These are phyloP conservation scores for Trypanosoma rangeli DNA, from an alignment of 208 protist genomes.

Conservation along the genomic window DNA sequence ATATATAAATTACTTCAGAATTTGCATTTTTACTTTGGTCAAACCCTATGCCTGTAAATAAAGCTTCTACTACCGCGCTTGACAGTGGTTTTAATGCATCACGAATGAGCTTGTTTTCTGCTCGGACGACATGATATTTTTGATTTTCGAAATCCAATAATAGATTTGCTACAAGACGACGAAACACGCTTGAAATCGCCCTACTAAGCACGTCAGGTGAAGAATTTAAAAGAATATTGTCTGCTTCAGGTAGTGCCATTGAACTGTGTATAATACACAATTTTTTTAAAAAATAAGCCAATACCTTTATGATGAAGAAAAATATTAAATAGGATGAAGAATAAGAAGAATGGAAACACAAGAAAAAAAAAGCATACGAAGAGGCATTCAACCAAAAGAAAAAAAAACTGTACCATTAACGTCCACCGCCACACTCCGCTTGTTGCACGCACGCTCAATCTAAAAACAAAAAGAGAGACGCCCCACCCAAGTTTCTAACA, in stretches of 20 bases:
- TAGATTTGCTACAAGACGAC: slow-evolving; percentile 69
- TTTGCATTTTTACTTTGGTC: slow-evolving; percentile 14
- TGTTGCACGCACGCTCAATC: no score
- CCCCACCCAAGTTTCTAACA: no score
- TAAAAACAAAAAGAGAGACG: no score
- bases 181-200: slow-evolving; percentile 41
- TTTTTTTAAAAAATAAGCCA: slow-evolving; percentile 5
- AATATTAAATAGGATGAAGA: background rate
- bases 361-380: background rate
- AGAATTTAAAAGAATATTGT: slow-evolving; percentile 15
- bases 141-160: slow-evolving; percentile 61
- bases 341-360: slow-evolving; percentile 3
- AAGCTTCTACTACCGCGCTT: slow-evolving; percentile 32
- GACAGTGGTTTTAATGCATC: slow-evolving; percentile 32
- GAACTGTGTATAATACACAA: background rate
- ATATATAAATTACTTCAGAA: slow-evolving; percentile 37
- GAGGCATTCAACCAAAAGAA: background rate
- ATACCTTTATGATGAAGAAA: background rate
- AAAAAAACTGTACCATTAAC: no score
- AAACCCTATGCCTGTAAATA: slow-evolving; percentile 63
- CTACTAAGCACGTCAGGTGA: slow-evolving; percentile 13
- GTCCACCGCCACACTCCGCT: no score
- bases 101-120: slow-evolving; percentile 46
- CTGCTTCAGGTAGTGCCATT: slow-evolving; percentile 4
- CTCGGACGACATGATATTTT: slow-evolving; percentile 53